Conservation (phyloP, 2,329 filamentous ascomycete species). For the Plenodomus biglobosus region DNA sequence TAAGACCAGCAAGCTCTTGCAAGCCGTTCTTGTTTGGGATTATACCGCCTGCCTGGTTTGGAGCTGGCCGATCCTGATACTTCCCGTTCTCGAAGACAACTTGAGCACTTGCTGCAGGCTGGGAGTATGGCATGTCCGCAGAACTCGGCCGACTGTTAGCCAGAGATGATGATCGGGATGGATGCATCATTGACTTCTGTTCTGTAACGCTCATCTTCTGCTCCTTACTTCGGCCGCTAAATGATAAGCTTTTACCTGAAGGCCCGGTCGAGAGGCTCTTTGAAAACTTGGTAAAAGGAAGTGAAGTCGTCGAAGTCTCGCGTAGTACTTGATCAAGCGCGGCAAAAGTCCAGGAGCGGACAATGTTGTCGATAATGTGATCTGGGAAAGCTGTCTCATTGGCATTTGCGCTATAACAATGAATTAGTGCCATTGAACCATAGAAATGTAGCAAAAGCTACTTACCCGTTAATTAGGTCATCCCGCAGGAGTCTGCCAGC, state of each 20-base stretch:
- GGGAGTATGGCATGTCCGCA: constrained; percentile 38
- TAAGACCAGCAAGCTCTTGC: constrained; percentile 77
- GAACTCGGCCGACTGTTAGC: constrained; percentile 35
- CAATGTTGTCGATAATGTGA: constrained; percentile 69
- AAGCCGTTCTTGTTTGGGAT: constrained; percentile 58
- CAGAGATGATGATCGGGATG: constrained; percentile 65
- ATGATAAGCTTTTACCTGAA: constrained; percentile 53
- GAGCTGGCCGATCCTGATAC: constrained; percentile 34
- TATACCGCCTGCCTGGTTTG: constrained; percentile 22
- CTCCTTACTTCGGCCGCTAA: constrained; percentile 55
- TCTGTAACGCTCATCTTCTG: constrained; percentile 65
- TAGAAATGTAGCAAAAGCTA: not conserved
- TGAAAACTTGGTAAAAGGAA: constrained; percentile 59
- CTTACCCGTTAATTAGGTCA: constrained; percentile 69
- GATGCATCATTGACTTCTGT: constrained; percentile 71
- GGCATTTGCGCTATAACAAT: constrained; percentile 31
- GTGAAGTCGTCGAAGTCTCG: constrained; percentile 69
- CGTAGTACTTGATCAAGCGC: constrained; percentile 74
- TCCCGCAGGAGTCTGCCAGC: constrained; percentile 77
- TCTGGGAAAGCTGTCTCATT: constrained; percentile 38
- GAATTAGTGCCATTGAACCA: constrained; percentile 17
- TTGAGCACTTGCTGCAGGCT: constrained; percentile 29
- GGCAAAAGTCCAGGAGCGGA: constrained; percentile 76
- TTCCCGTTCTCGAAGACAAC: constrained; percentile 45
- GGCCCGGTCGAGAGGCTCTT: constrained; percentile 31